Base-by-base conservation (phyloP, 2,329 filamentous ascomycete species). In the Aspergillus sp. region DNA sequence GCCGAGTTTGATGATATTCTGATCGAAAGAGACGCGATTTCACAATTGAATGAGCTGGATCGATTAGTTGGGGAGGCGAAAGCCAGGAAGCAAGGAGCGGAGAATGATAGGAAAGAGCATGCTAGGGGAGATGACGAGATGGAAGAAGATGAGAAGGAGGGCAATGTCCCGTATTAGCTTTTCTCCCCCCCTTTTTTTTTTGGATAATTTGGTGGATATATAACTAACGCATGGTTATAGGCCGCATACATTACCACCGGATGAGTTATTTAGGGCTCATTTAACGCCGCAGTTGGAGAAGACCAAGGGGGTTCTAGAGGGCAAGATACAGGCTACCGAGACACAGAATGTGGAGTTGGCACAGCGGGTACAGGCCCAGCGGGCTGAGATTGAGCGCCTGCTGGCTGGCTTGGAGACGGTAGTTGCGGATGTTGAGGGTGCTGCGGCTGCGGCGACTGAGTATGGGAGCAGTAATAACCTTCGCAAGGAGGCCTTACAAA, bases 1-100 rank as follows among this genome's bases (percentile, higher is more conserved):
- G 78, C 78, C 15, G 83, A 87, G 63, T 88, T 88, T 69, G 83
- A 86, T n/a, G 79, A 80, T 47, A 84, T 88, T 56, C 64, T 87
- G 59, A 70, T 70, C 30, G 82, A 86, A 64, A 72, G 84, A 51
- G 77, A 83, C 57, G 84, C 86, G 2, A 77, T 88, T 5, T 70
- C 75, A 58, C 79, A 82, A 20, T 72, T 88, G 61, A 88, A 88
- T 68, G 83, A 84, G 55, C 73, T 88, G 61, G 86, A 88, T 67
- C 74, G 79, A 39, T 74, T 86, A 61, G 80, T 88, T 27, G 80
- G 80, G 27, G 85, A 87, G 61, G 86, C 85, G 11, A 81, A 79
- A 65, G 69, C 72, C 62, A 75, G 84, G 62, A 84, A 79, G 70
- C 78, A 78, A 66, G 77, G 24, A 6, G 22, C 15, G 2, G 39